These are phyloP conservation scores for Botrytis paeoniae DNA, from an alignment of 2,329 filamentous ascomycete species.

Conservation along the genomic window DNA sequence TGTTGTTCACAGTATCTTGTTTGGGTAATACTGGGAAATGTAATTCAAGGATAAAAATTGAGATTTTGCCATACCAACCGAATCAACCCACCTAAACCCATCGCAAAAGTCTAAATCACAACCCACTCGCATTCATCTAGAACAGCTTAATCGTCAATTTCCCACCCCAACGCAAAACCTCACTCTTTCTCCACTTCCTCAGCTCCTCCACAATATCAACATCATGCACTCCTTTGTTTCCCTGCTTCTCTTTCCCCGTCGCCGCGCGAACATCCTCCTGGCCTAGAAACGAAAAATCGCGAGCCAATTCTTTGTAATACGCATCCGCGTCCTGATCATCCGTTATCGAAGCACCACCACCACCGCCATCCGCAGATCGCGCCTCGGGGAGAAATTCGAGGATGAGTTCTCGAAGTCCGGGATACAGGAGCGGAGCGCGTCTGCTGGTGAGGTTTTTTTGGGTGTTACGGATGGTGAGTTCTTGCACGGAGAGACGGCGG, in stretches of 20 bases:
- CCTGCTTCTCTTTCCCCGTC: neutral
- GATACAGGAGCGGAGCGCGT: conserved; percentile 43
- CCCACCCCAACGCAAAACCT: conserved; percentile 25
- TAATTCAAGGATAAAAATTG: neutral
- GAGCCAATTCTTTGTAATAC: conserved; percentile 23
- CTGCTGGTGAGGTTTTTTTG: conserved; percentile 20
- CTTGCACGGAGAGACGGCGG: conserved; percentile 47
- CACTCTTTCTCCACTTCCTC: conserved; percentile 22
- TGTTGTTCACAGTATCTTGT: no score
- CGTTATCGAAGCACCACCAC: conserved; percentile 23
- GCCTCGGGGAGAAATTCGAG: conserved; percentile 48
- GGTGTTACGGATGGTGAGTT: conserved; percentile 43
- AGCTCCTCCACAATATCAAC: conserved; percentile 28
- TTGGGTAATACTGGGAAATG: neutral
- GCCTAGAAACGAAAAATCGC: conserved; percentile 36
- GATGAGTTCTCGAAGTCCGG: conserved; percentile 51
- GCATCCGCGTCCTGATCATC: conserved; percentile 33
- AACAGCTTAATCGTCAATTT: conserved; percentile 21
- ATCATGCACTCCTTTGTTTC: neutral
- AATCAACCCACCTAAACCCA: neutral
- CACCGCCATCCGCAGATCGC: neutral
- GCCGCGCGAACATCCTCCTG: neutral
- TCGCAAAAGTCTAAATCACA: neutral
- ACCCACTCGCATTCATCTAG: neutral
- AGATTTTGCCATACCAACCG: neutral